A percentile compares a stretch with the other conserved stretches of the same genome.
These are phyloP conservation scores for Lenwebbia sp. DNA, from an alignment of 345 rosid genomes.

Conservation along the genomic window DNA sequence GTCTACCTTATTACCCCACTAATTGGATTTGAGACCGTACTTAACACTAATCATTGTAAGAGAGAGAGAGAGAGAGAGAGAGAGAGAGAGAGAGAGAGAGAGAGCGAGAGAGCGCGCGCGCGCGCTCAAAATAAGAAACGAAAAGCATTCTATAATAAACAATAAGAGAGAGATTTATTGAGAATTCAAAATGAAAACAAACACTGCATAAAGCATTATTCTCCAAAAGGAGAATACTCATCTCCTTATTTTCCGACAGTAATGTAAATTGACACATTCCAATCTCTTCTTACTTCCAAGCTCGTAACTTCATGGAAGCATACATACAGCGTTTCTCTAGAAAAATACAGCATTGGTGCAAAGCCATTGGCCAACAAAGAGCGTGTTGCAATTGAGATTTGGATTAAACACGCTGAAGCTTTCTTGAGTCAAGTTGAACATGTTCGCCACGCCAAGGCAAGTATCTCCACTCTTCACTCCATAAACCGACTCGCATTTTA, in stretches of 20 bases:
- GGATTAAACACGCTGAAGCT: neutral
- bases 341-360: neutral
- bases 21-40: neutral
- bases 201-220: neutral
- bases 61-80: neutral
- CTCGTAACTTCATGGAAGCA: neutral
- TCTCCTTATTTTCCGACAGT: neutral
- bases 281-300: neutral
- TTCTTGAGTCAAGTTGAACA: neutral
- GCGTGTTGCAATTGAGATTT: neutral
- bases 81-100: neutral
- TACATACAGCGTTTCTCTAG: neutral
- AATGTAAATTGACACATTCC: neutral
- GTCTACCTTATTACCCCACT: neutral
- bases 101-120: too few relatives aligned
- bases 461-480: neutral
- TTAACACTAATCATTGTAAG: too few relatives aligned
- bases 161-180: neutral
- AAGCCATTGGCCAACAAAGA: neutral
- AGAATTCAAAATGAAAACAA: neutral
- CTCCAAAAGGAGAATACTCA: neutral
- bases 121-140: too few relatives aligned
- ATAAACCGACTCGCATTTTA: neutral
- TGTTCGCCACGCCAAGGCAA: neutral
- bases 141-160: neutral